These are phyloP conservation scores for Glycyrrhiza uralensis DNA, from an alignment of 306 rosid genomes.

Conservation along the genomic window DNA sequence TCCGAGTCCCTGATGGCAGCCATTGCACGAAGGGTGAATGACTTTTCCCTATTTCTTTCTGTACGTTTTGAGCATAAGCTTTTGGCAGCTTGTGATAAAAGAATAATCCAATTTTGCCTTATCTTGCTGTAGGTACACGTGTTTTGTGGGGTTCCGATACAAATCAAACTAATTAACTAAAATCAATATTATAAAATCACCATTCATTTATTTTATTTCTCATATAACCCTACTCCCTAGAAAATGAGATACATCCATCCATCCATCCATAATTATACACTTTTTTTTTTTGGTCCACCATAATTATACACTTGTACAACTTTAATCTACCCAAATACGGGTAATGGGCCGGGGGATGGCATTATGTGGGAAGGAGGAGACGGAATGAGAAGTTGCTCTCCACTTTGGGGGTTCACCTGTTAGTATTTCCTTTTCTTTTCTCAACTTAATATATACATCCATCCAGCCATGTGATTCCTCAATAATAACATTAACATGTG, in stretches of 20 bases:
- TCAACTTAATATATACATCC: not conserved
- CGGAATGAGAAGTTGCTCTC: conserved; percentile 10
- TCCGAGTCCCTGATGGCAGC: conserved; percentile 21
- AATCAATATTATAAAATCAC: not conserved
- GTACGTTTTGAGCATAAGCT: conserved; percentile 18
- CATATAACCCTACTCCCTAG: not conserved
- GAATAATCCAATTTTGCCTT: conserved; percentile 31
- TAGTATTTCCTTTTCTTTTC: not conserved
- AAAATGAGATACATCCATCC: not conserved
- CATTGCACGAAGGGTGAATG: conserved; percentile 16
- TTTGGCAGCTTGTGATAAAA: conserved; percentile 29
- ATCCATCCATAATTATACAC: too few relatives aligned
- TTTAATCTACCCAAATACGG: not conserved
- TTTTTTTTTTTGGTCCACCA: too few relatives aligned
- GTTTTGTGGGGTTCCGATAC: conserved; percentile 11
- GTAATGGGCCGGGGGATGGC: not conserved
- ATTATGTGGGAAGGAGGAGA: conserved; percentile 19
- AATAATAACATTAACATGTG: conserved; percentile 48
- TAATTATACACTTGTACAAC: not conserved
- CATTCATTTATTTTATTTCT: not conserved
- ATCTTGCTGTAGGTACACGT: conserved; percentile 17
- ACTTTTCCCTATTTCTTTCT: conserved; percentile 12
- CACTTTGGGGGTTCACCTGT: conserved; percentile 9
- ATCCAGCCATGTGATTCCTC: conserved; percentile 39
- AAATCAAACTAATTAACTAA: not conserved